A percentile compares a stretch with the other conserved stretches of the same genome.
These are phyloP conservation scores for Aspergillus sclerotialis DNA, from an alignment of 2,329 filamentous ascomycete genomes.

Conservation along the genomic window DNA sequence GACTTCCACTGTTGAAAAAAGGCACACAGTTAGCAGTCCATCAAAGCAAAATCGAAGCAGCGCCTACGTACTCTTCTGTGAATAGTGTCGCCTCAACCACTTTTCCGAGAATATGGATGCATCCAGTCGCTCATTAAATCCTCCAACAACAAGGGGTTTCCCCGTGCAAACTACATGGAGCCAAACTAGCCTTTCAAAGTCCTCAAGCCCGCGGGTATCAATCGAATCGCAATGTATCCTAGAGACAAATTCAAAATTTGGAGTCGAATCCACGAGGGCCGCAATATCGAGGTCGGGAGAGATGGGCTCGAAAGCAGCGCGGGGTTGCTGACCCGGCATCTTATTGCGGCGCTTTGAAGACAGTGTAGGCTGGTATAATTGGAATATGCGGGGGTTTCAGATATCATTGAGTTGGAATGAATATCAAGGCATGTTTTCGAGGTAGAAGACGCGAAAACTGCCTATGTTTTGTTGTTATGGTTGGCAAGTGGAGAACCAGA, in stretches of 20 bases:
- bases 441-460: too few species aligned
- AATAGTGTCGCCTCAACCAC: constrained; percentile 74
- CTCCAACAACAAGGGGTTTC: constrained; percentile 83
- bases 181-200: constrained; percentile 78
- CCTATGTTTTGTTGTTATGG: too few species aligned
- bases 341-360: constrained; percentile 1
- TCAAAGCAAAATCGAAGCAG: neutral
- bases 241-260: constrained; percentile 81
- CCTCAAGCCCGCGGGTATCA: constrained; percentile 64
- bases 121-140: constrained; percentile 71
- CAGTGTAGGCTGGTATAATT: neutral
- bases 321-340: constrained; percentile 74
- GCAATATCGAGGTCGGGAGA: constrained; percentile 76
- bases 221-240: constrained; percentile 75
- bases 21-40: constrained; percentile 8
- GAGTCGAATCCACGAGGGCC: constrained; percentile 65
- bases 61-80: constrained; percentile 62
- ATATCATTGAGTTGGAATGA: too few species aligned
- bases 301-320: constrained; percentile 87
- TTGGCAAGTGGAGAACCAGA: too few species aligned
- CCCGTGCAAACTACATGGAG: constrained; percentile 79
- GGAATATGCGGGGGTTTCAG: neutral
- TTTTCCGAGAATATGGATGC: constrained; percentile 68
- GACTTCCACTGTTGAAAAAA: constrained; percentile 58
- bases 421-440: too few species aligned